Evolutionary conservation across 2,329 filamentous ascomycete species (phyloP).

Genomic region (Pestalotiopsis sp.): DNA sequence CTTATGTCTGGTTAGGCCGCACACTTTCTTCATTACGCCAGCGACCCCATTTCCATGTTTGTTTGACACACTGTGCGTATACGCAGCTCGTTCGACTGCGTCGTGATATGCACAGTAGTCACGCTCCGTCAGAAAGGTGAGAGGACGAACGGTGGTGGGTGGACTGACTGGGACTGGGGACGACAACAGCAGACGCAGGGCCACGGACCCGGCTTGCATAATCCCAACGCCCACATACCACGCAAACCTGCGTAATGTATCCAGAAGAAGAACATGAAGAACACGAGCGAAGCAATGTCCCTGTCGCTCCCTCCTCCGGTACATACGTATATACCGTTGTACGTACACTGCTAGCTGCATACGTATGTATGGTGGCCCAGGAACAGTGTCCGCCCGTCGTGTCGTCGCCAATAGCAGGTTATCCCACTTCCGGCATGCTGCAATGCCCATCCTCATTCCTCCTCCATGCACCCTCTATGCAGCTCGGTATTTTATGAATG

Average conservation of each 20-base stretch:
- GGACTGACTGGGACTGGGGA: not conserved
- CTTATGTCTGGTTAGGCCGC: not conserved
- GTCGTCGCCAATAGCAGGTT: not conserved
- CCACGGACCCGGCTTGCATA: slow-evolving; percentile 9
- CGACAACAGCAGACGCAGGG: not conserved
- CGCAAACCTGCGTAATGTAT: not conserved
- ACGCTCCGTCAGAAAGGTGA: not conserved
- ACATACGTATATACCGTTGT: not conserved
- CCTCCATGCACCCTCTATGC: slow-evolving; percentile 6
- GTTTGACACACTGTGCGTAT: not conserved
- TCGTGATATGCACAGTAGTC: not conserved
- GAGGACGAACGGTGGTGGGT: not conserved
- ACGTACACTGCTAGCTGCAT: not conserved
- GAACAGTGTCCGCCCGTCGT: not conserved
- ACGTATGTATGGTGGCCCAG: not conserved
- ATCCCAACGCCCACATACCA: slow-evolving; percentile 1
- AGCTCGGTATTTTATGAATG: slow-evolving; percentile 9
- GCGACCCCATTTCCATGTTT: not conserved
- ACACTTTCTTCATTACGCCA: not conserved
- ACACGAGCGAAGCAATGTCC: not conserved
- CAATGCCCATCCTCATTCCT: slow-evolving; percentile 11
- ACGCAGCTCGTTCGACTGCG: not conserved
- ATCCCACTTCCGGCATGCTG: slow-evolving; percentile 9
- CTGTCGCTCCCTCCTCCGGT: not conserved
- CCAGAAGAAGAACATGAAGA: not conserved